These are phyloP conservation scores for Botrytis paeoniae DNA, from an alignment of 2,329 filamentous ascomycete species.

Conservation along the genomic window DNA sequence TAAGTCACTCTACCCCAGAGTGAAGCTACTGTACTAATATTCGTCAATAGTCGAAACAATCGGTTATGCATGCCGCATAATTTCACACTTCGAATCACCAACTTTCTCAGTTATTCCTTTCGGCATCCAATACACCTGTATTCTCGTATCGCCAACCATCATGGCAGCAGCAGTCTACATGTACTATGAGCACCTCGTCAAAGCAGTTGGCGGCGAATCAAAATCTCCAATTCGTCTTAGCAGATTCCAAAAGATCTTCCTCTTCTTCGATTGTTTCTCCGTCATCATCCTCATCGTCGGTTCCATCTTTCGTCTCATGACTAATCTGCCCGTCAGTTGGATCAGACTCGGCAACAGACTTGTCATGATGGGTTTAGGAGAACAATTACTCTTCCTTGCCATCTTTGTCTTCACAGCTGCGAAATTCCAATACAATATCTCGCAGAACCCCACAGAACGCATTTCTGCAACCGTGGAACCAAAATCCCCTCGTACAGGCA, in stretches of 20 bases:
- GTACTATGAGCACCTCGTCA: constrained; percentile 14
- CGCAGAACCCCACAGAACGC: neutral
- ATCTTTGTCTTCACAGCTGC: constrained; percentile 12
- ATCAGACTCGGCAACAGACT: constrained; percentile 12
- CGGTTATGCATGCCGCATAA: constrained; percentile 3
- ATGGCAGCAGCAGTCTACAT: constrained; percentile 13
- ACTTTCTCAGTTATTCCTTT: constrained; percentile 12
- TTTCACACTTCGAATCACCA: constrained; percentile 12
- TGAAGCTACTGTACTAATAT: neutral
- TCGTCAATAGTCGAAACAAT: constrained; percentile 2
- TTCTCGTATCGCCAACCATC: constrained; percentile 8
- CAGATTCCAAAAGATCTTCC: constrained; percentile 9
- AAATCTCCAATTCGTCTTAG: constrained; percentile 6
- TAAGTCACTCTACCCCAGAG: neutral
- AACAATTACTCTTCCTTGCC: constrained; percentile 2
- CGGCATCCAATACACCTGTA: constrained; percentile 11
- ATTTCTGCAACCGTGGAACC: neutral
- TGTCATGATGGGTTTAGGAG: constrained; percentile 9
- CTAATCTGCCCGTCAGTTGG: neutral
- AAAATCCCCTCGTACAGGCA: neutral
- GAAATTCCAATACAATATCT: constrained; percentile 13
- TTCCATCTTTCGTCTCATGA: constrained; percentile 7
- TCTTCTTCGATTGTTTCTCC: constrained; percentile 15
- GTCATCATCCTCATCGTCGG: neutral
- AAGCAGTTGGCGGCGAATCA: neutral